Base-by-base conservation (phyloP, 495 filamentous ascomycete genomes). In the Neurospora pannonica region DNA sequence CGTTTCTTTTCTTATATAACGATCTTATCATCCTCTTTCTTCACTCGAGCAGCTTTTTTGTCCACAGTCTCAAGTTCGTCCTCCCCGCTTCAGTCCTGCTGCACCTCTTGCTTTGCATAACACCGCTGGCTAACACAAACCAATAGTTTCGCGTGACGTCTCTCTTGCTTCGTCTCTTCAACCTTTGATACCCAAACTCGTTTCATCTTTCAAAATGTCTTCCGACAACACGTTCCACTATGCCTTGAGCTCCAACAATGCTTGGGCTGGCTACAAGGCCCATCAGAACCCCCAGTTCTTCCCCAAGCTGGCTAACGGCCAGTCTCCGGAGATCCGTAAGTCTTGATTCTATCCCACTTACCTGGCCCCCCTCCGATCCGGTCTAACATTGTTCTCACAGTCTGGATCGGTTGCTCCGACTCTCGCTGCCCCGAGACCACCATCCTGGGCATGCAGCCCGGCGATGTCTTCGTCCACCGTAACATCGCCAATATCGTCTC, bases 391-490 rank as follows among this genome's bases (percentile, higher is more conserved):
- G 40, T 60, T 0, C 37, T 19, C 38, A 71, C 43, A 88, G 87
- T 97, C 76, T 97, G 94, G 94, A 87, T 97, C 76, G 94, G 94
- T 78, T 97, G 94, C 88, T 92, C 93, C 75, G 94, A 97, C 86
- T 93, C 91, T 24, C 92, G 94, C 74, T 91, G 92, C 79, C 94
- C 94, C 1, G 94, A 97, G 81, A 97, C 94, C 13, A 94, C 91
- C 72, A 85, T 97, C 77, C 87, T 94, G 5, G 90, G 90, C 76
- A 87, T 94, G 67, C 86, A 94, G 74, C 94, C 94, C 5, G 94
- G 94, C 76, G 94, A 97, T 77, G 90, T 97, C 76, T 97, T 97
- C 82, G 91, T 94, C 72, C 94, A 97, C 87, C 93, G 94, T 81
- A 97, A 97, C 86, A 96, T 97, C 82, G 94, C 94, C 81, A 97